Conservation (phyloP, 148 eudicot genomes). For the Rhododendron kiyosumense region DNA sequence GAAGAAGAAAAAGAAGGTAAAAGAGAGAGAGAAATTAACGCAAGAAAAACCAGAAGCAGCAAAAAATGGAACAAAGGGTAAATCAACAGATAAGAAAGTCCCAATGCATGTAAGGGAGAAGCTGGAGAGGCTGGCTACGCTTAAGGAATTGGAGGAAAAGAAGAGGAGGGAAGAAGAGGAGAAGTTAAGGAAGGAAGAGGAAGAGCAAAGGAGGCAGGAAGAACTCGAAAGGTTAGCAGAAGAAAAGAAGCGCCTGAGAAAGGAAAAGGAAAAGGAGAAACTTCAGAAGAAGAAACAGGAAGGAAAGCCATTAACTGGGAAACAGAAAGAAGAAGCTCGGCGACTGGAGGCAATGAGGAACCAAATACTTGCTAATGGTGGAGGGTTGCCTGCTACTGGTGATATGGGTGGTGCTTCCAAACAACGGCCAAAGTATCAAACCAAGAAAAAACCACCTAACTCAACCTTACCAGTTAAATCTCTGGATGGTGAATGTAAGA, state of each 20-base stretch:
- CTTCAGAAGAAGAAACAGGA: slow-evolving; percentile 58
- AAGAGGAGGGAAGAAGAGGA: slow-evolving; percentile 81
- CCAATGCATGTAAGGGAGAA: slow-evolving; percentile 80
- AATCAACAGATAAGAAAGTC: slow-evolving; percentile 59
- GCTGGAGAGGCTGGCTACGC: slow-evolving; percentile 76
- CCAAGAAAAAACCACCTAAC: slow-evolving; percentile 56
- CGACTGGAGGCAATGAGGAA: slow-evolving; percentile 70
- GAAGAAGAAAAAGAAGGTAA: slow-evolving; percentile 77
- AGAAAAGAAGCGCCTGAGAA: slow-evolving; percentile 64
- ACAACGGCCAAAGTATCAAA: slow-evolving; percentile 62
- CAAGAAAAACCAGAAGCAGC: slow-evolving; percentile 46
- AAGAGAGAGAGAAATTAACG: slow-evolving; percentile 28
- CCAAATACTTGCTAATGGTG: slow-evolving; percentile 53
- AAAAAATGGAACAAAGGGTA: slow-evolving; percentile 44
- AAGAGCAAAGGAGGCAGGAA: slow-evolving; percentile 63
- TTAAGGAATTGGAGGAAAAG: slow-evolving; percentile 68
- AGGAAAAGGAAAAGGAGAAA: slow-evolving; percentile 85
- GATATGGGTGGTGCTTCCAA: slow-evolving; percentile 39
- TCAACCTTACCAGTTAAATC: slow-evolving; percentile 21
- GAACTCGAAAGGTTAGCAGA: slow-evolving; percentile 68
- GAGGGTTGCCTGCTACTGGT: slow-evolving; percentile 37
- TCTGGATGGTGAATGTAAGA: slow-evolving; percentile 28
- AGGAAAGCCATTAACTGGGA: slow-evolving; percentile 66
- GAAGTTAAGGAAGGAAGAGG: slow-evolving; percentile 74
- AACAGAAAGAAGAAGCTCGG: slow-evolving; percentile 80